phyloP scores from a whole-genome alignment of 441 rosid genomes.

The Erodium texanum region DNA sequence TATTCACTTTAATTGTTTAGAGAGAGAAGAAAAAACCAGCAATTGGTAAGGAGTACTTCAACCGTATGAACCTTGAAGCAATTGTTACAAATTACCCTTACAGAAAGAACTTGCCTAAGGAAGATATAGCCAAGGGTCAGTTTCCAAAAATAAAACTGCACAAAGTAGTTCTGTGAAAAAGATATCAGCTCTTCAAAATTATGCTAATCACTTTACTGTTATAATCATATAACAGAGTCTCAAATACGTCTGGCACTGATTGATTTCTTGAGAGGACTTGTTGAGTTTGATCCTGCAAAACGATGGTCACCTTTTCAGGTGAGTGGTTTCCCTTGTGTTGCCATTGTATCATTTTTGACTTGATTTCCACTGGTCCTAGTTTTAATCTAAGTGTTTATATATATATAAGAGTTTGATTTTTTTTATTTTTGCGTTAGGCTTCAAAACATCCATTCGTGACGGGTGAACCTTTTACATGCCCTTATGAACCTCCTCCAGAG shows the following conservation, averaged over 20 bases:
- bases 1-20: constrained; percentile 35
- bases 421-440: constrained; percentile 55
- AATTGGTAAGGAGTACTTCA: constrained; percentile 94
- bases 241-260: constrained; percentile 80
- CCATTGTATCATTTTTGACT: constrained; percentile 4
- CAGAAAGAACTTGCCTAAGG: constrained; percentile 64
- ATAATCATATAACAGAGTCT: constrained; percentile 49
- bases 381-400: neutral
- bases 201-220: constrained; percentile 16
- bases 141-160: constrained; percentile 13
- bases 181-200: constrained; percentile 12
- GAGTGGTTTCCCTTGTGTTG: constrained; percentile 18
- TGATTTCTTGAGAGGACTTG: constrained; percentile 97
- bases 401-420: constrained; percentile 17
- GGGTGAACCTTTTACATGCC: constrained; percentile 94
- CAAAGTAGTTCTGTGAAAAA: neutral
- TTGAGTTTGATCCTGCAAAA: constrained; percentile 97
- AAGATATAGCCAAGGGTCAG: constrained; percentile 78
- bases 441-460: constrained; percentile 97
- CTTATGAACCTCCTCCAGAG: constrained; percentile 78
- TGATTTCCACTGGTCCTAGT: constrained; percentile 13
- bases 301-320: constrained; percentile 99
- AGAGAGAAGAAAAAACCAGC: constrained; percentile 84
- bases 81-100: constrained; percentile 84
- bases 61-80: constrained; percentile 86